Evolutionary conservation across 345 rosid species (phyloP).

Genomic region (Firmiana major): DNA sequence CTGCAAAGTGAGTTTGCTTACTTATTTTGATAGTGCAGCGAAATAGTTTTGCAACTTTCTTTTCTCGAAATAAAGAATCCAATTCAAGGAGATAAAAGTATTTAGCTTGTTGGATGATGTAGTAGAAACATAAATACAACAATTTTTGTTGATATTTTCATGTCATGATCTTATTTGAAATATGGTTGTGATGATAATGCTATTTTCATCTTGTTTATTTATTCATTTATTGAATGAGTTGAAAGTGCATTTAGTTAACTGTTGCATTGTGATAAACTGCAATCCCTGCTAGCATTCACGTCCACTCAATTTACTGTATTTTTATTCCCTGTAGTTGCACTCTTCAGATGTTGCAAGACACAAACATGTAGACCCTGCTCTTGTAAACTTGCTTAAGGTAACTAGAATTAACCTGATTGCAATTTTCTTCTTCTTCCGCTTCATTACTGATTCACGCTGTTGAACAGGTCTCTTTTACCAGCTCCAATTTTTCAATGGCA

Average conservation of each 20-base stretch:
- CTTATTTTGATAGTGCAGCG: not conserved
- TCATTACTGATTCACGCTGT: slow-evolving; percentile 11
- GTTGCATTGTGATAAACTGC: not conserved
- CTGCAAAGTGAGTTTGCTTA: not conserved
- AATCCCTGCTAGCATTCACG: not conserved
- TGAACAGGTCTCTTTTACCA: slow-evolving; percentile 54
- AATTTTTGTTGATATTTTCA: not conserved
- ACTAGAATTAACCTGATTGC: slow-evolving; percentile 6
- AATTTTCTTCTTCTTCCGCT: not conserved
- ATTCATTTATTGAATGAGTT: not conserved
- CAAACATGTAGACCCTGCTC: slow-evolving; percentile 38
- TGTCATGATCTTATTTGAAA: not conserved
- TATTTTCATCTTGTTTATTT: not conserved
- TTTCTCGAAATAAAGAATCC: not conserved
- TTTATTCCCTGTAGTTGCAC: slow-evolving; percentile 46
- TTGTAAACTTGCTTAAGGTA: slow-evolving; percentile 67
- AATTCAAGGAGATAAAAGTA: not conserved
- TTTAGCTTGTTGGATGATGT: not conserved
- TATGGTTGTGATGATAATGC: not conserved
- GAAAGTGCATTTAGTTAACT: not conserved
- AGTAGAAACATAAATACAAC: not conserved
- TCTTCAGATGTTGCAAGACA: slow-evolving; percentile 65
- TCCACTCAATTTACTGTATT: slow-evolving; percentile 5
- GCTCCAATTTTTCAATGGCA: slow-evolving; percentile 85
- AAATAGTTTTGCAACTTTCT: not conserved